Evolutionary conservation across 1,284 basidiomycete genomes (phyloP), one percentile per base, ranked within the genome.

Genomic region (Tilletia indica): DNA sequence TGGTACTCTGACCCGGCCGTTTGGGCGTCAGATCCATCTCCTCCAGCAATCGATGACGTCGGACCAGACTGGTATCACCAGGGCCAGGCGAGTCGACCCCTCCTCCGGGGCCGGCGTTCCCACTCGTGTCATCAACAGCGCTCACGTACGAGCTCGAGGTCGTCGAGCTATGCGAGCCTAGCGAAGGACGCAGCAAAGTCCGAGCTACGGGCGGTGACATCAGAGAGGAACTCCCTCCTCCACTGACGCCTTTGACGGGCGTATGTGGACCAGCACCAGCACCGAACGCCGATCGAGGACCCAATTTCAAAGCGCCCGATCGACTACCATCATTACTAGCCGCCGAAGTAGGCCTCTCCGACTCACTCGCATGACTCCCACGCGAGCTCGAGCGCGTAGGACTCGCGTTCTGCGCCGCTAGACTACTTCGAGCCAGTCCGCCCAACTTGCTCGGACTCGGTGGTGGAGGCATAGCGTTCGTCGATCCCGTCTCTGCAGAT

Each of bases 21-120:
- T 71, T 71, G 14, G 76, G 75, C 0, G 73, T 74, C 31, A 78
- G 77, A 42, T 79, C 75, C 73, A 81, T 77, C 68, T 79, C 73
- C 54, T 79, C 77, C 31, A 74, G 70, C 38, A 78, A 71, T 25
- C 49, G 87, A 78, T 25, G 88, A 86, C 21, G 87, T 81, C 74
- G 89, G 86, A 67, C 85, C 82, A 87, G 71, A 69, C 71, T 76
- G 2, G 69, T 70, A 38, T 77, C 74, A 6, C 61, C 61, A 8
- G 25, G 25, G 4, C 25, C 31, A 11, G 58, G 11, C 6, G 8
- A 21, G 9, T 63, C 58, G 58, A 16, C 25, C n/a, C 31, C 31
- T 54, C 8, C 19, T 49, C 12, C 47, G 8, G 51, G 8, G 19
- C 31, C 51, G 6, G n/a, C 51, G 51, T n/a, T 54, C 51, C n/a